A percentile compares a stretch with the other conserved stretches of the same genome.
Conservation (phyloP, 1,139 yeast species). For the Kurtzmaniella quercitrusa region DNA sequence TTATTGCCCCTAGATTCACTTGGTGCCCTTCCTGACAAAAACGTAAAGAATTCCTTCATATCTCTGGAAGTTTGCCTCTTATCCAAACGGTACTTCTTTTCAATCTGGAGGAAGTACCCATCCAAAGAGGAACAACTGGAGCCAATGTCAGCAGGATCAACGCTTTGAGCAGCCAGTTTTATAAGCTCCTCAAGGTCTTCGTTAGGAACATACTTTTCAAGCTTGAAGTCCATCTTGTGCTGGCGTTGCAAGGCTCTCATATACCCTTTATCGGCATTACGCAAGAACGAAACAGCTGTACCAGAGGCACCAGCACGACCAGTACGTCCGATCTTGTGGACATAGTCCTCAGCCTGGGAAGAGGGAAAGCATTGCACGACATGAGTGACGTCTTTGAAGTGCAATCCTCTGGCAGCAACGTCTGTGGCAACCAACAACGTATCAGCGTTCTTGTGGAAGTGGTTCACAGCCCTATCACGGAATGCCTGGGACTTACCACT, state of each 20-base stretch:
- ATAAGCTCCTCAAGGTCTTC: slow-evolving; percentile 19
- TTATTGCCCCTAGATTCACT: slow-evolving; percentile 6
- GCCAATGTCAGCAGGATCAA: slow-evolving; percentile 1
- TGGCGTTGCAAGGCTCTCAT: slow-evolving; percentile 36
- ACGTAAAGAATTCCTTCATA: background rate
- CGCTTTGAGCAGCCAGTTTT: slow-evolving; percentile 10
- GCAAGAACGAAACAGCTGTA: slow-evolving; percentile 49
- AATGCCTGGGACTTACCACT: slow-evolving; percentile 67
- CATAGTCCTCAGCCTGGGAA: slow-evolving; percentile 67
- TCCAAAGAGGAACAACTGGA: slow-evolving; percentile 3
- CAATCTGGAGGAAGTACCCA: slow-evolving; percentile 2
- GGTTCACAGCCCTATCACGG: slow-evolving; percentile 55
- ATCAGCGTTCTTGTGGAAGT: slow-evolving; percentile 45
- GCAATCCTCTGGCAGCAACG: slow-evolving; percentile 97
- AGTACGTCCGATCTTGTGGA: slow-evolving; percentile 94
- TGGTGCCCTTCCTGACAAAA: background rate
- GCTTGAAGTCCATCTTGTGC: slow-evolving; percentile 45
- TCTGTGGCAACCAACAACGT: slow-evolving; percentile 80
- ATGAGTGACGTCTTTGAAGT: slow-evolving; percentile 78
- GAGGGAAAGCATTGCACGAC: slow-evolving; percentile 82
- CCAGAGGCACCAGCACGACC: slow-evolving; percentile 91
- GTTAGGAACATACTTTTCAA: slow-evolving; percentile 28
- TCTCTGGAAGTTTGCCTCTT: background rate
- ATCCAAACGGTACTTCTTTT: slow-evolving; percentile 2
- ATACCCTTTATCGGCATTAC: slow-evolving; percentile 47